Base-by-base conservation (phyloP, 345 rosid species). In the Noccaea bulbosa region DNA sequence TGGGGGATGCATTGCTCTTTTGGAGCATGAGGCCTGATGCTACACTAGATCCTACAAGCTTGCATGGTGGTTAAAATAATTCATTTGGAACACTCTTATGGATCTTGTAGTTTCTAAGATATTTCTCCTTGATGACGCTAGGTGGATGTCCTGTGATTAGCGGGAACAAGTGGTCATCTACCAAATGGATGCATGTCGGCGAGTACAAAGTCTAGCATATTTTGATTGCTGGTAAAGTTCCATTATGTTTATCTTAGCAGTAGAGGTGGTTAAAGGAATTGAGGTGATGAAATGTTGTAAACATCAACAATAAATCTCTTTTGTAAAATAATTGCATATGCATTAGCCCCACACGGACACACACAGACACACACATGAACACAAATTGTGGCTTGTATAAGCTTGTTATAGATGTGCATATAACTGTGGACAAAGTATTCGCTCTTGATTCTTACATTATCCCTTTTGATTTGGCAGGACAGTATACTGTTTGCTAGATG, bases 11-110 rank as follows among this genome's bases (percentile, higher is more conserved):
- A 16, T 75, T 91, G 68, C 77, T 91, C 22, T 93, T 93, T 74
- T 93, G 96, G 96, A 91, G 97, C 81, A 93, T 85, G 87, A 89
- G 86, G 58, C 97, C 96, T 24, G 98, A 93, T 75, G 91, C 91
- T 54, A 81, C 96, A 3, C 74, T 85, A 17, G 96, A 93, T 80
- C 90, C 98, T 52, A 70, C 94, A 65, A 91, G 97, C 78, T 79
- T 91, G 75, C 97, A 91, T 62, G 97, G 98, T 90, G 4, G 14
- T 6, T 27, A 30, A 17, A 35, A 6, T 27, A n/a, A 17, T 2
- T 17, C 16, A n/a, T 45, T 52, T 32, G 20, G 17, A 35, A 32
- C 38, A 73, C 11, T 57, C 16, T 7, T 24, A n/a, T 35, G 5
- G 8, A 35, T 35, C 39, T 40, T 50, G 60, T 3, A 27, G 30